Conservation (phyloP, 1,284 basidiomycete species). For the Cutaneotrichosporon cavernicola region DNA sequence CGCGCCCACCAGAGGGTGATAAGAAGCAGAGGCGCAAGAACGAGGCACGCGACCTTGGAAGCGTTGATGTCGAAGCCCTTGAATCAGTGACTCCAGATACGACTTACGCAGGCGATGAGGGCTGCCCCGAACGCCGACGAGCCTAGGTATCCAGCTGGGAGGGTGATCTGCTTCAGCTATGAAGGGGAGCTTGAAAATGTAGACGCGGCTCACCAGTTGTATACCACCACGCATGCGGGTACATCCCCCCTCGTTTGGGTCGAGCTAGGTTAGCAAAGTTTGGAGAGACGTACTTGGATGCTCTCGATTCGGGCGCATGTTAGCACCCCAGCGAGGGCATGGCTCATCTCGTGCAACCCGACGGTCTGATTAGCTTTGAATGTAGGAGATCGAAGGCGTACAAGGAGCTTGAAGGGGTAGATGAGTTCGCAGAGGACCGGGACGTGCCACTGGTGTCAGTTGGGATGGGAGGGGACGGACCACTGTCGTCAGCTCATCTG, state of each 20-base stretch:
- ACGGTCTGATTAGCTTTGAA: slow-evolving; percentile 62
- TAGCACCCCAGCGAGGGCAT: slow-evolving; percentile 73
- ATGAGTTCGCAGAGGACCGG: slow-evolving; percentile 59
- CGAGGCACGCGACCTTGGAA: slow-evolving; percentile 80
- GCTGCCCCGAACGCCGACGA: slow-evolving; percentile 85
- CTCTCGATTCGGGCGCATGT: slow-evolving; percentile 90
- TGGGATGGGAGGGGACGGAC: slow-evolving; percentile 2
- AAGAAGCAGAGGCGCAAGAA: slow-evolving; percentile 82
- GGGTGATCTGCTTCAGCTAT: slow-evolving; percentile 41
- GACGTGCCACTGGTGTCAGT: slow-evolving; percentile 18
- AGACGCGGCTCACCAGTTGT: slow-evolving; percentile 57
- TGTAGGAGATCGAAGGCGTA: slow-evolving; percentile 22
- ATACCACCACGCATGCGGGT: slow-evolving; percentile 93
- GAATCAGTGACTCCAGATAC: neutral
- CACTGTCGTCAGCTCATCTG: slow-evolving; percentile 11
- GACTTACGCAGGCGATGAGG: slow-evolving; percentile 72
- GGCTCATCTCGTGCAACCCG: slow-evolving; percentile 84
- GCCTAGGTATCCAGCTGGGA: slow-evolving; percentile 87
- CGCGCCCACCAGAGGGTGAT: slow-evolving; percentile 86
- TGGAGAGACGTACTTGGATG: slow-evolving; percentile 61
- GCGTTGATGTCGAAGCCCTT: slow-evolving; percentile 84
- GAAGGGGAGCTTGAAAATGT: slow-evolving; percentile 59
- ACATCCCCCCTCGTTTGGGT: slow-evolving; percentile 81
- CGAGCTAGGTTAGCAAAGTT: slow-evolving; percentile 61
- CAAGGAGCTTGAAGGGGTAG: slow-evolving; percentile 84